Evolutionary conservation across 768 basidiomycete species (phyloP).

Genomic region (Suillus variegatus): DNA sequence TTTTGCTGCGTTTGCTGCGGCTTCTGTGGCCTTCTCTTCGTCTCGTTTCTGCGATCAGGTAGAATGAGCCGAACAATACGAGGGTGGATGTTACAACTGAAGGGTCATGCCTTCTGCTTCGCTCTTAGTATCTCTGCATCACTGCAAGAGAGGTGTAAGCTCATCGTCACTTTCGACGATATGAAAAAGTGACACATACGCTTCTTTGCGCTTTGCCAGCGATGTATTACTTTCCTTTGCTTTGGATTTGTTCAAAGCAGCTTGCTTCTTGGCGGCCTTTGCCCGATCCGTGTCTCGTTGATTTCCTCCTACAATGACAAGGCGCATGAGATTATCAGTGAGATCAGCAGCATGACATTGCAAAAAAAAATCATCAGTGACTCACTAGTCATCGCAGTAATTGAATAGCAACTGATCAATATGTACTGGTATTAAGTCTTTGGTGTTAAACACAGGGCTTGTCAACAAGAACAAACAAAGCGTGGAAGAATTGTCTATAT

Average conservation of each 20-base stretch:
- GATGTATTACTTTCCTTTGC: constrained; percentile 66
- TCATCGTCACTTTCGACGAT: constrained; percentile 13
- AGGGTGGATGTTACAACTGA: constrained; percentile 8
- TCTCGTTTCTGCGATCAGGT: constrained; percentile 50
- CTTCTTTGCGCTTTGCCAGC: constrained; percentile 73
- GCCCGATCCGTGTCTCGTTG: constrained; percentile 77
- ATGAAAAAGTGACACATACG: constrained; percentile 48
- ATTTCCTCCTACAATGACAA: constrained; percentile 62
- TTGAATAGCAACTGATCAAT: not conserved
- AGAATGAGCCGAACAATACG: constrained; percentile 11
- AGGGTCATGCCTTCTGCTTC: constrained; percentile 70
- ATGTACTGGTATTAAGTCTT: constrained; percentile 8
- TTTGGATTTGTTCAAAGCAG: constrained; percentile 52
- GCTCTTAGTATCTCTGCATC: constrained; percentile 75
- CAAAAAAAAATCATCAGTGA: constrained; percentile 16
- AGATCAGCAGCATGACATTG: not conserved
- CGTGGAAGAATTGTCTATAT: not conserved
- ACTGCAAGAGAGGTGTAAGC: constrained; percentile 41
- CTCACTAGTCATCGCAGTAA: constrained; percentile 55
- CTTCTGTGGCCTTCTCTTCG: constrained; percentile 43
- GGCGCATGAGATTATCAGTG: constrained; percentile 15
- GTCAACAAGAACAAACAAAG: constrained; percentile 30
- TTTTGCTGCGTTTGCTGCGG: constrained; percentile 19
- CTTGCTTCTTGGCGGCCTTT: constrained; percentile 73
- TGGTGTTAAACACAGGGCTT: constrained; percentile 7